Percentiles rank a stretch among this genome's conserved stretches.
phyloP scores from a whole-genome alignment of 2,329 filamentous ascomycete genomes.

The Phyllosticta citrichinensis region DNA sequence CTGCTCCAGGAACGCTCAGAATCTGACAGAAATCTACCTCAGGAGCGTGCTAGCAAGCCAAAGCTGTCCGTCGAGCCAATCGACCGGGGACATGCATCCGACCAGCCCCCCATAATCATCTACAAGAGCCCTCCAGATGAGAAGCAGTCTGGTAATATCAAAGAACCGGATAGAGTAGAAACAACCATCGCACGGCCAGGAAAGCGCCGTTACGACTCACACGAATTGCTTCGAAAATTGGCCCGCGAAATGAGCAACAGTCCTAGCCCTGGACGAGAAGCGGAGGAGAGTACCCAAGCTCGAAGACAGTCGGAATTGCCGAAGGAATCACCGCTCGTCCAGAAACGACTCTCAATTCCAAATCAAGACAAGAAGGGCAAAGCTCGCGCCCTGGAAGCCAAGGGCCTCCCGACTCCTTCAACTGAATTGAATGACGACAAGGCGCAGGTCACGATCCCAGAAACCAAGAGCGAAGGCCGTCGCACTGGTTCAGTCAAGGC shows the following conservation, averaged over 20 bases:
- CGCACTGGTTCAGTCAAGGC: not conserved
- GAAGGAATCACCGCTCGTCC: not conserved
- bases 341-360: not conserved
- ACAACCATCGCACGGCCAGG: constrained; percentile 13
- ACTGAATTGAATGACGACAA: not conserved
- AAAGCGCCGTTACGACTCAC: constrained; percentile 30
- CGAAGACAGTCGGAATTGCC: not conserved
- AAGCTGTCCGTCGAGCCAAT: not conserved
- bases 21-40: constrained; percentile 4
- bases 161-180: constrained; percentile 14
- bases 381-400: not conserved
- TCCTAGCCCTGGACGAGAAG: constrained; percentile 30
- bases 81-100: not conserved
- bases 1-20: not conserved
- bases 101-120: constrained; percentile 23
- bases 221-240: constrained; percentile 36
- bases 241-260: constrained; percentile 36
- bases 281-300: not conserved
- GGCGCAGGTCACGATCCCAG: not conserved
- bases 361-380: not conserved
- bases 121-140: constrained; percentile 25
- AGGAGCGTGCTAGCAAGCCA: not conserved
- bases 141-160: constrained; percentile 20
- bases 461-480: not conserved
- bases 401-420: not conserved